Percentiles rank a stretch among this genome's conserved stretches.
Evolutionary conservation across 2,329 filamentous ascomycete species (phyloP).

Genomic region (Ascochyta lentis): DNA sequence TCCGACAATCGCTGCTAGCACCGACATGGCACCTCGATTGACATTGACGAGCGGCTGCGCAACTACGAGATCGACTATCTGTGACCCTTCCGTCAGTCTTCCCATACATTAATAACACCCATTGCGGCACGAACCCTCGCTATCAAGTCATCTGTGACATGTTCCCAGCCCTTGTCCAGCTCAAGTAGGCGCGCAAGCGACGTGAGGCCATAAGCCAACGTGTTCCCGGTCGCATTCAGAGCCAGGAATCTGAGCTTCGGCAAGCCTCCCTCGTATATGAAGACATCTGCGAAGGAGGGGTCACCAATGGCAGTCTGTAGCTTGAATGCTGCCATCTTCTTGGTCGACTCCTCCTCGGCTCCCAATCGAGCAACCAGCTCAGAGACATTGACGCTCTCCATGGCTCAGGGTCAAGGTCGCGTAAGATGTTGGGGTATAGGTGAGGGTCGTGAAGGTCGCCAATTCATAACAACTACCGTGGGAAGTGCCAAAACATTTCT

Average conservation of each 20-base stretch:
- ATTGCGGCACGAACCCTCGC: slow-evolving; percentile 60
- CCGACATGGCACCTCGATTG: slow-evolving; percentile 93
- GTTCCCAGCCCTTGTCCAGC: slow-evolving; percentile 97
- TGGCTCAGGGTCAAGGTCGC: slow-evolving; percentile 38
- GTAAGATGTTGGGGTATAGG: not conserved
- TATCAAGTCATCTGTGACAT: slow-evolving; percentile 76
- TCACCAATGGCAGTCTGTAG: slow-evolving; percentile 94
- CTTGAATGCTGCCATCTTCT: slow-evolving; percentile 99
- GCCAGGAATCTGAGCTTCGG: slow-evolving; percentile 81
- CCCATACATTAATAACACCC: not conserved
- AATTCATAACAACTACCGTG: slow-evolving; percentile 23
- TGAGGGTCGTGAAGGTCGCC: slow-evolving; percentile 1
- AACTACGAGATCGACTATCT: slow-evolving; percentile 90
- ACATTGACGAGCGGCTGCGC: slow-evolving; percentile 97
- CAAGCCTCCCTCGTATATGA: slow-evolving; percentile 88
- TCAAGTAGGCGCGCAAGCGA: slow-evolving; percentile 87
- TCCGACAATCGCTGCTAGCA: slow-evolving; percentile 90
- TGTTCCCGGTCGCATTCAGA: slow-evolving; percentile 87
- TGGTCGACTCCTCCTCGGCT: slow-evolving; percentile 81
- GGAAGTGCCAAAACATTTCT: slow-evolving; percentile 12
- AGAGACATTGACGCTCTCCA: slow-evolving; percentile 63
- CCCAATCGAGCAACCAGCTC: slow-evolving; percentile 66
- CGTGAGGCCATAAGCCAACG: slow-evolving; percentile 91
- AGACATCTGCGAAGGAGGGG: slow-evolving; percentile 93
- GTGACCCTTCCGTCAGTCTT: slow-evolving; percentile 16